Evolutionary conservation across 75 land plant species (phyloP), one percentile per base, ranked within the genome.

Genomic region (Picea glauca): DNA sequence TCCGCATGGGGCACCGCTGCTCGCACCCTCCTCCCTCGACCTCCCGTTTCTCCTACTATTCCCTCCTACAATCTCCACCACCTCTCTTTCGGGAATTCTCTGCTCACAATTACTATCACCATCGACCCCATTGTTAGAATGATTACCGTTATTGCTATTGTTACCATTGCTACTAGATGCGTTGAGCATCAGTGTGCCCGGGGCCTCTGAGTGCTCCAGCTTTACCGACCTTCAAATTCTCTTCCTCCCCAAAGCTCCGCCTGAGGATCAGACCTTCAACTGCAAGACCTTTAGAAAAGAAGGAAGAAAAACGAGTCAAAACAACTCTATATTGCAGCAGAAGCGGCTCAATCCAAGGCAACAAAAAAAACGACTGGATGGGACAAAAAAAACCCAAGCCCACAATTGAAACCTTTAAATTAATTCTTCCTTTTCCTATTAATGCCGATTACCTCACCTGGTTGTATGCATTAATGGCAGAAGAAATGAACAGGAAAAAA

Each of bases 1-100:
- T 21, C 88, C 88, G 46, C 88, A 86, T 3, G 88, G 88, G 21
- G 75, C 59, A 3, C 80, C 80, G 8, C 74, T 35, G 2, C 74
- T 58, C 13, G 59, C 33, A 58, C 76, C 76, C 11, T 75, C 76
- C 60, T 57, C 76, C 23, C 14, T 58, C 12, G 56, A 50, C 12
- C 56, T 50, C 56, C 56, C 56, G 11, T 50, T 50, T 50, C 56
- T 50, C 56, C 12, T 50, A 50, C 56, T 9, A 50, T 9, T 50
- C 56, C 56, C 56, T 9, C 54, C 74, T 70, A 70, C 74, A 40
- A n/a, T 70, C 26, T 70, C 74, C 46, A n/a, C 74, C 74, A 70
- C 74, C 74, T n/a, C 74, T 43, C 54, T 70, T n/a, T 70, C 21
- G 46, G 11, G 23, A 17, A 68, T 11, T 46, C 46, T 68, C 21